Evolutionary conservation across 208 protist species (phyloP), one percentile per base, ranked within the genome.

Genomic region (Acanthamoeba sp.): DNA sequence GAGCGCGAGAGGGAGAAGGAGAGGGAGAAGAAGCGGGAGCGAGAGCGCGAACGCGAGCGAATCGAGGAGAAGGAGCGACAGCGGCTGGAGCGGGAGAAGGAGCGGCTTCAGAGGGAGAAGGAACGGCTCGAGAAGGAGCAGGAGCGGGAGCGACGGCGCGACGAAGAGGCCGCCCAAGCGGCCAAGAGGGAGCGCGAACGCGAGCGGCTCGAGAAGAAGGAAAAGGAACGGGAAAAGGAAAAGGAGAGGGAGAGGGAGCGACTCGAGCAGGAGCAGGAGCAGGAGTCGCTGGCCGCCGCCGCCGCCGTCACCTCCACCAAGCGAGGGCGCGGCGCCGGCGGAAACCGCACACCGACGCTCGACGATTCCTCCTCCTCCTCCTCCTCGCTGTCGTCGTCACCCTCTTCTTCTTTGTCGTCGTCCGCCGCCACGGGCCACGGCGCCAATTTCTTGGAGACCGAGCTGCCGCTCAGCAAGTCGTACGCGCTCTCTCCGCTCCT

Each of bases 41-140:
- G 55, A 7, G 55, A 62, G 55, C 55, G 55, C 12, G 55, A n/a
- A 1, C 24, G 55, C 16, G 55, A 20, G 55, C 55, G 55, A 62
- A 7, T 9, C 3, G 24, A n/a, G 55, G 55, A 62, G 55, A 20
- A n/a, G 22, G 55, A 62, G 20, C 55, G 55, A 3, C 55, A 73
- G 64, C 64, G 27, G 34, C 29, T 73, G 32, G 64, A 73, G 9
- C 27, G 64, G 2, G 64, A 73, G 34, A 73, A 40, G 29, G 32
- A 40, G 64, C 64, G 64, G n/a, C 64, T 73, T 16, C 18, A 85
- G 76, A 45, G 27, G 16, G 76, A 59, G 76, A 85, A 85, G 76
- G 76, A 85, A 38, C 38, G 76, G 12, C 38, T 85, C 45, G 76
- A 85, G 55, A 45, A 52, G 1, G 76, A 85, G 76, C 76, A 36